Evolutionary conservation across 768 basidiomycete species (phyloP), one percentile per base, ranked within the genome.

Genomic region (Mycena epipterygia): DNA sequence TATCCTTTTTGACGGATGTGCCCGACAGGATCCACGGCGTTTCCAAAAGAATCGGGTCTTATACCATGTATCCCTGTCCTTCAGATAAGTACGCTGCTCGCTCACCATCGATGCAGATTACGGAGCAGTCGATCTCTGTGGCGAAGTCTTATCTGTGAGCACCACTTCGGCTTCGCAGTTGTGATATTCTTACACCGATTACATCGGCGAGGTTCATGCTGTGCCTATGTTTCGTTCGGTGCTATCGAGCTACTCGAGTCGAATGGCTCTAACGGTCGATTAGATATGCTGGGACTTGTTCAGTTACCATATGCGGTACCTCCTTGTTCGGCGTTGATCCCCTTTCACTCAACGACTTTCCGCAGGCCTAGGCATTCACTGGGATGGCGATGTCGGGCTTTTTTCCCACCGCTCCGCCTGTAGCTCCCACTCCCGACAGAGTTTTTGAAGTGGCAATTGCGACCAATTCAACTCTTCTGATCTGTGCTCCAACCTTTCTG

Each of bases 401-500:
- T 19, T 52, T 52, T 16, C 75, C 77, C 16, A 65, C 57, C n/a
- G 39, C 60, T 19, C 73, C 74, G 16, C 73, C 76, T 0, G 48
- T 61, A 23, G 33, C 74, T 41, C 68, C 78, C 16, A 79, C 71
- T 16, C 74, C 78, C 2, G 76, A 77, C n/a, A 48, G 74, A 3
- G 70, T 79, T 12, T 75, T 72, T 44, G 68, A 49, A 21, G 73
- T 75, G 27, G 73, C 76, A 16, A 25, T 74, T 5, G 53, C 62
- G 8, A 75, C 78, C 16, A 64, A 56, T 17, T 72, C 72, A 37
- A 73, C 56, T 11, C 53, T 78, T 5, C 58, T 77, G 46, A 76
- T 77, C 51, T 76, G 76, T 44, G 76, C 77, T n/a, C 77, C 78
- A 8, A 52, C 74, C 16, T 66, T 66, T 62, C 58, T 79, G 12